These are phyloP conservation scores for Kwoniella dendrophila DNA, from an alignment of 768 basidiomycete species.

Conservation along the genomic window DNA sequence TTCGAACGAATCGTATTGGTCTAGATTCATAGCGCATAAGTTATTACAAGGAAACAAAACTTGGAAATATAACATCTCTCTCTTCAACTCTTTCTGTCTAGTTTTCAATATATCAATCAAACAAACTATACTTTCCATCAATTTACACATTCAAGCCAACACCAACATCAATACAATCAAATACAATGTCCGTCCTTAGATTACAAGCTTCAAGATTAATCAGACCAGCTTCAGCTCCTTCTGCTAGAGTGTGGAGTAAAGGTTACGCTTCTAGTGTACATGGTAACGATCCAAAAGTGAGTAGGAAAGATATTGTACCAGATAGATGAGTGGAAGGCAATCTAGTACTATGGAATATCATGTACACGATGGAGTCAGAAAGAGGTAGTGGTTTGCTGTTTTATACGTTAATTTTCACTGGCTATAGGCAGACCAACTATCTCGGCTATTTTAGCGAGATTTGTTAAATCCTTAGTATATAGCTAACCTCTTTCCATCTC, in stretches of 20 bases:
- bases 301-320: background rate
- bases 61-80: background rate
- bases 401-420: too few species aligned
- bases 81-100: background rate
- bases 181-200: constrained; percentile 32
- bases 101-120: background rate
- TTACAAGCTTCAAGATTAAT: constrained; percentile 24
- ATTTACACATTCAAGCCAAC: background rate
- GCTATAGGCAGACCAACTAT: too few species aligned
- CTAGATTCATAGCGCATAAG: constrained; percentile 1
- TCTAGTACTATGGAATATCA: too few species aligned
- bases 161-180: background rate
- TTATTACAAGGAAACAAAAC: background rate
- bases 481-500: background rate
- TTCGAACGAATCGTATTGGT: constrained; percentile 7
- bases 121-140: background rate
- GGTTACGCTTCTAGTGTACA: constrained; percentile 23
- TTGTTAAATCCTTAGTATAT: too few species aligned
- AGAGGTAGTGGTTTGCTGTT: too few species aligned
- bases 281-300: constrained; percentile 32
- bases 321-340: too few species aligned
- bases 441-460: too few species aligned
- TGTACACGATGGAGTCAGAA: too few species aligned
- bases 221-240: constrained; percentile 15
- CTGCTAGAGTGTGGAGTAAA: constrained; percentile 13